A percentile compares a stretch with the other conserved stretches of the same genome.
phyloP scores from a whole-genome alignment of 257 asterid genomes.

The Solanum corneliomulleri region DNA sequence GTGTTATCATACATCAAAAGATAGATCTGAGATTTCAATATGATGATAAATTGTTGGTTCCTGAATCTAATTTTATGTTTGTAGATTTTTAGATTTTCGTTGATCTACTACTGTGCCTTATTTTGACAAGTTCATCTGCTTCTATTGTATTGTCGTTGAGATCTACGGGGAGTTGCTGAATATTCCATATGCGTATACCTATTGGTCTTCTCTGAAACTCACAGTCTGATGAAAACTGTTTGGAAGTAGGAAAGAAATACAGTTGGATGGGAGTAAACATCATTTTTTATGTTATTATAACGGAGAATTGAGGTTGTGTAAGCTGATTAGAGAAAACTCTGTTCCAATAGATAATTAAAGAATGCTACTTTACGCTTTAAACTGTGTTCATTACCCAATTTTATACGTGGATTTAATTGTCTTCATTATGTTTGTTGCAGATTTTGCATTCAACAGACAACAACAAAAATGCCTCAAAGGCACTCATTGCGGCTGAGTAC shows the following conservation, averaged over 20 bases:
- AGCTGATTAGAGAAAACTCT: neutral
- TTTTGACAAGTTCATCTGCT: neutral
- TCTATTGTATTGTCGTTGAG: neutral
- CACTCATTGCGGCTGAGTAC: conserved; percentile 51
- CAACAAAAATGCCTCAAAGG: conserved; percentile 54
- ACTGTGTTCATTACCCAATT: neutral
- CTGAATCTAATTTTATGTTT: neutral
- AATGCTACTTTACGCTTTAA: neutral
- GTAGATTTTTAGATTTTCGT: neutral
- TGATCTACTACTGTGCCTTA: neutral
- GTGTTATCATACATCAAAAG: no score
- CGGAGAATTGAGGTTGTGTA: neutral
- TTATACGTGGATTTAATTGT: neutral
- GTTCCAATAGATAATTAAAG: neutral
- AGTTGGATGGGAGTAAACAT: neutral
- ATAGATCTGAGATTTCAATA: neutral
- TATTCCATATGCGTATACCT: neutral
- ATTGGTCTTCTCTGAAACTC: neutral
- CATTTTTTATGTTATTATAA: neutral
- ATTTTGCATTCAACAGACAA: conserved; percentile 35
- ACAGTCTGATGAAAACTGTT: neutral
- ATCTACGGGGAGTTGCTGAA: neutral
- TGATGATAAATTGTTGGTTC: neutral
- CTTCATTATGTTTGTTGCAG: conserved; percentile 2
- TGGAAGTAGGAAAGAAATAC: neutral